These are phyloP conservation scores for Diaporthe sp. DNA, from an alignment of 2,329 filamentous ascomycete species.

Conservation along the genomic window DNA sequence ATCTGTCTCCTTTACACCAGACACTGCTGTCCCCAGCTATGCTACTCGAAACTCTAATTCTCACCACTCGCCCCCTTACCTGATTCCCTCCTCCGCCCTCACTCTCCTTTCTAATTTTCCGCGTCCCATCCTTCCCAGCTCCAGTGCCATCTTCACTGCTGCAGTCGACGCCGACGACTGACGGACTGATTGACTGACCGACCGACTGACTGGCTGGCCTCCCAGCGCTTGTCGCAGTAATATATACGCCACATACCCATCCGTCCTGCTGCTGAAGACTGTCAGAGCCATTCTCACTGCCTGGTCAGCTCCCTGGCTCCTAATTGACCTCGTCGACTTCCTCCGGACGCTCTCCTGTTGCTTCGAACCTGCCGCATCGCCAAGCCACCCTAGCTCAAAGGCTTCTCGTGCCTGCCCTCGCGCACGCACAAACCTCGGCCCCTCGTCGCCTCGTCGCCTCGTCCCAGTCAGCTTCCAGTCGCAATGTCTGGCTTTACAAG, in stretches of 20 bases:
- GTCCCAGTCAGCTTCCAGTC: not conserved
- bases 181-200: too few species aligned
- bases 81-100: not conserved
- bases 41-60: constrained; percentile 10
- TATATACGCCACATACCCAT: not conserved
- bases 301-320: not conserved
- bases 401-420: not conserved
- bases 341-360: not conserved
- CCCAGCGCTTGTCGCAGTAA: not conserved
- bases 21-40: not conserved
- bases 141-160: not conserved
- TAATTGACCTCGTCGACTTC: not conserved
- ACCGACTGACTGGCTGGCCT: not conserved
- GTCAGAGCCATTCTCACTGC: not conserved
- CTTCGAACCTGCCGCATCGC: constrained; percentile 17
- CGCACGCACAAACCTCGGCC: not conserved
- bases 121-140: not conserved
- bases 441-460: not conserved
- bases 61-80: not conserved
- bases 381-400: not conserved
- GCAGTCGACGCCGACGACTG: not conserved
- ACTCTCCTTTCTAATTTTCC: not conserved
- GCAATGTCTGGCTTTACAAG: constrained; percentile 44
- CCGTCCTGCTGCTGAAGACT: not conserved
- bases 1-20: not conserved